These are phyloP conservation scores for Xylariaceae sp. DNA, from an alignment of 2,329 filamentous ascomycete genomes.

Conservation along the genomic window DNA sequence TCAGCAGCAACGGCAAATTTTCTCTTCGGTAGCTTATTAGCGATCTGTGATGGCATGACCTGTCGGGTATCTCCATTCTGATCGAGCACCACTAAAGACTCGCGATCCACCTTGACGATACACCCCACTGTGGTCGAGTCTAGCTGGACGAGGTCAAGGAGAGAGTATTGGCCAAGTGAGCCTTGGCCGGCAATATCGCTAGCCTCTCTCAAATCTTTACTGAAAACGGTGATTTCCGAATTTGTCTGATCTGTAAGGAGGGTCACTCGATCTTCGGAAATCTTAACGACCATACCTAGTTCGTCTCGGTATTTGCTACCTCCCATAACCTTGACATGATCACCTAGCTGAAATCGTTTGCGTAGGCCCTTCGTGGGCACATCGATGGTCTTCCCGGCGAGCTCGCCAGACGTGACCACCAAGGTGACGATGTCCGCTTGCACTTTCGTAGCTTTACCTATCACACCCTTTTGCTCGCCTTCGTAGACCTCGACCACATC, in stretches of 20 bases:
- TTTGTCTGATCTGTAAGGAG: slow-evolving; percentile 89
- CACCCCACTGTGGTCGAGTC: slow-evolving; percentile 90
- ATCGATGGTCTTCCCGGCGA: slow-evolving; percentile 81
- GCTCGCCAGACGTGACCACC: slow-evolving; percentile 74
- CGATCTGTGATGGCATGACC: slow-evolving; percentile 84
- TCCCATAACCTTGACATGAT: slow-evolving; percentile 98
- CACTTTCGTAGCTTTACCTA: slow-evolving; percentile 80
- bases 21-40: slow-evolving; percentile 79
- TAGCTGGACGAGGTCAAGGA: slow-evolving; percentile 91
- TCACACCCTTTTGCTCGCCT: slow-evolving; percentile 88
- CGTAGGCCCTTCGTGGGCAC: slow-evolving; percentile 88
- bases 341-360: slow-evolving; percentile 87
- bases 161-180: slow-evolving; percentile 79
- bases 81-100: slow-evolving; percentile 84
- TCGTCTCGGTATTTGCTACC: slow-evolving; percentile 93
- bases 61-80: slow-evolving; percentile 81
- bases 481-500: slow-evolving; percentile 96
- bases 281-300: slow-evolving; percentile 93
- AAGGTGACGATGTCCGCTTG: slow-evolving; percentile 90
- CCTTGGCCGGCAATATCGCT: slow-evolving; percentile 86
- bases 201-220: slow-evolving; percentile 90
- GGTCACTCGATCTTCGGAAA: slow-evolving; percentile 87
- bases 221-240: slow-evolving; percentile 94
- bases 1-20: slow-evolving; percentile 87
- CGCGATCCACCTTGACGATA: slow-evolving; percentile 90